Conservation (phyloP, 768 basidiomycete genomes). For the Boletus huronensis region DNA sequence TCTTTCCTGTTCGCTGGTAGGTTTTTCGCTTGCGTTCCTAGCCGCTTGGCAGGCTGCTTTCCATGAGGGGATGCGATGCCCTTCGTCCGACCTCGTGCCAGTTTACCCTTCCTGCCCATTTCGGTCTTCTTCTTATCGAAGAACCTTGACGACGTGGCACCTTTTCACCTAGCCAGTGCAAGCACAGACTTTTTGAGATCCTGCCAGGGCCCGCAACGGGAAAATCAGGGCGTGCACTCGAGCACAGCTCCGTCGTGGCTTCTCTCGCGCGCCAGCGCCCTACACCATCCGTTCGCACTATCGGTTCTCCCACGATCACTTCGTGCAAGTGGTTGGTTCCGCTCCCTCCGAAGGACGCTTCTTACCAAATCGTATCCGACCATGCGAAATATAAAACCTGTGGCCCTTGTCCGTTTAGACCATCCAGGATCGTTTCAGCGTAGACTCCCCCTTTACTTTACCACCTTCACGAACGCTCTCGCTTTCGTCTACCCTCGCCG, state of each 20-base stretch:
- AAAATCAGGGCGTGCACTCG: constrained; percentile 27
- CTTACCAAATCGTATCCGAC: constrained; percentile 29
- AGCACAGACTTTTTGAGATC: constrained; percentile 21
- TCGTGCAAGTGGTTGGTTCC: constrained; percentile 25
- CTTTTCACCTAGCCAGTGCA: constrained; percentile 1
- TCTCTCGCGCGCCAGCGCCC: constrained; percentile 3
- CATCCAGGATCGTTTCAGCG: not conserved
- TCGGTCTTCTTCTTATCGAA: constrained; percentile 28
- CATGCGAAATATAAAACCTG: constrained; percentile 30
- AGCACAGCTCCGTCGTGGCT: constrained; percentile 23
- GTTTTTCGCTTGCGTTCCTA: constrained; percentile 21
- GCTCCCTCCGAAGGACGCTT: constrained; percentile 28
- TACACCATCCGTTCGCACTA: constrained; percentile 10
- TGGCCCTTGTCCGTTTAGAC: constrained; percentile 2
- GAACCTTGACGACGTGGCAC: constrained; percentile 29
- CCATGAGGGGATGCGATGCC: constrained; percentile 27
- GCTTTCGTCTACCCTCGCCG: not conserved
- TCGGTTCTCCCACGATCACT: constrained; percentile 34
- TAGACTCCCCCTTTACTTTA: not conserved
- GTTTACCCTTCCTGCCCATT: constrained; percentile 26
- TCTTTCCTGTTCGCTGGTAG: constrained; percentile 9
- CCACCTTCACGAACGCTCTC: not conserved
- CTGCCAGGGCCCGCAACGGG: constrained; percentile 17
- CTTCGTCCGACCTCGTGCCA: constrained; percentile 30
- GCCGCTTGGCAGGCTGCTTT: constrained; percentile 12